Evolutionary conservation across 495 filamentous ascomycete species (phyloP).

Genomic region (Penicillium subrubescens): DNA sequence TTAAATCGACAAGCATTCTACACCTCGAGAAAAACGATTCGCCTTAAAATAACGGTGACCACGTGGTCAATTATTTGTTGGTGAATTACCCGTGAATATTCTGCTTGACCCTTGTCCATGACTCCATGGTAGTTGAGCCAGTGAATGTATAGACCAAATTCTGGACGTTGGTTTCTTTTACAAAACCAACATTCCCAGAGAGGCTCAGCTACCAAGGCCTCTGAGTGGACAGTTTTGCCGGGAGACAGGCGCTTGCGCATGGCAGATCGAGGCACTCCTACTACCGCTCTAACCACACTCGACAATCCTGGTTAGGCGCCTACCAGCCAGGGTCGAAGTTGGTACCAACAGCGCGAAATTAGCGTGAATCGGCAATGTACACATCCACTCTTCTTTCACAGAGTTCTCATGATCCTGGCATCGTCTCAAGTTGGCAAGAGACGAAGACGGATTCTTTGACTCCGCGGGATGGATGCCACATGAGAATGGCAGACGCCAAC

Average conservation of each 20-base stretch:
- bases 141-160: not conserved
- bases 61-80: not conserved
- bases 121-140: not conserved
- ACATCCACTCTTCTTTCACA: not conserved
- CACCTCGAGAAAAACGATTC: not conserved
- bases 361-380: not conserved
- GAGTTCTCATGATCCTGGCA: not conserved
- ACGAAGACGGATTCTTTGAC: not conserved
- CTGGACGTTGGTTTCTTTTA: constrained; percentile 1
- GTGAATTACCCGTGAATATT: not conserved
- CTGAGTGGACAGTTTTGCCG: not conserved
- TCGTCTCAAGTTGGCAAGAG: not conserved
- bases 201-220: not conserved
- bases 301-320: not conserved
- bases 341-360: not conserved
- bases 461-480: not conserved
- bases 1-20: not conserved
- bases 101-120: not conserved
- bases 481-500: not conserved
- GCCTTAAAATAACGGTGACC: not conserved
- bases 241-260: not conserved
- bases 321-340: not conserved
- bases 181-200: not conserved
- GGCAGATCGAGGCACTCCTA: not conserved
- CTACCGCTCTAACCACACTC: not conserved